Evolutionary conservation across 2,329 filamentous ascomycete species (phyloP).

Genomic region (Colletotrichum sp.): DNA sequence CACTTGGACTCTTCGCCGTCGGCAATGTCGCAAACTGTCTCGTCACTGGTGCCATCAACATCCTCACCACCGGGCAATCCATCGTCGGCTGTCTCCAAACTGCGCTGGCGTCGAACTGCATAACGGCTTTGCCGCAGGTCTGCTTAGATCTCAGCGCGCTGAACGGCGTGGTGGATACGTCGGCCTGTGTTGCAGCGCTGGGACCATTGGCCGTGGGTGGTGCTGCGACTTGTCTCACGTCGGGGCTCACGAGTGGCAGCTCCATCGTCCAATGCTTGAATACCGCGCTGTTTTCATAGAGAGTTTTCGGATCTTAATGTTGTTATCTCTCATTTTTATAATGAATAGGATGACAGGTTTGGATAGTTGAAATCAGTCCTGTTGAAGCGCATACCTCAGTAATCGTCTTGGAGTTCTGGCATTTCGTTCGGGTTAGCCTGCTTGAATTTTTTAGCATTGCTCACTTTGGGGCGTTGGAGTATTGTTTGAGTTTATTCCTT

Average conservation of each 20-base stretch:
- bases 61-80: background rate
- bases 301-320: rapidly evolving
- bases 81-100: background rate
- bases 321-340: background rate
- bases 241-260: background rate
- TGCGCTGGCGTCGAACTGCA: background rate
- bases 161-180: background rate
- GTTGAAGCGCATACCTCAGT: background rate
- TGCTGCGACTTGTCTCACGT: background rate
- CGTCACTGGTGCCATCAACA: background rate
- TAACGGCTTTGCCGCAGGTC: background rate
- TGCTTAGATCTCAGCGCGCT: background rate
- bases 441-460: background rate
- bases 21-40: background rate
- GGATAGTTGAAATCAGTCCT: rapidly evolving
- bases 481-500: background rate
- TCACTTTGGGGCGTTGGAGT: background rate
- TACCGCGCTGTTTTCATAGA: background rate
- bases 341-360: background rate
- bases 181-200: background rate
- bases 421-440: background rate
- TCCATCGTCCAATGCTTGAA: background rate
- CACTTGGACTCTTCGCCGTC: background rate
- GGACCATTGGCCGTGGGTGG: background rate
- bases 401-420: background rate